Evolutionary conservation across 2,329 filamentous ascomycete genomes (phyloP).

Genomic region (Botrytis byssoidea): DNA sequence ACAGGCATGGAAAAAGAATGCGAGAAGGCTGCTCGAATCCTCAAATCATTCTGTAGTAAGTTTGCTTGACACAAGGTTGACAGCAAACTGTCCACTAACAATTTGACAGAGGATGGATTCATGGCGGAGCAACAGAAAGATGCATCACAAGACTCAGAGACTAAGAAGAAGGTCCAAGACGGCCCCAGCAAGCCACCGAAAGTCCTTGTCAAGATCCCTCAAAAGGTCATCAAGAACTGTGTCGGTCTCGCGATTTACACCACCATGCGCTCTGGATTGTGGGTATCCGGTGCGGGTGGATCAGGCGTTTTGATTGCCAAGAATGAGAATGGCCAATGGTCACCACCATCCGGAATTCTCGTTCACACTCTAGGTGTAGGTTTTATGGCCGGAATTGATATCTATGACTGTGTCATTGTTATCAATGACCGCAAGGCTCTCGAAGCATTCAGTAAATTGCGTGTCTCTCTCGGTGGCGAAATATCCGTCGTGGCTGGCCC

Average conservation of each 20-base stretch:
- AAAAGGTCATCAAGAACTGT: conserved; percentile 79
- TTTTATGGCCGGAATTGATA: conserved; percentile 87
- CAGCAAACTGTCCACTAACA: conserved; percentile 27
- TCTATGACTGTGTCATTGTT: conserved; percentile 92
- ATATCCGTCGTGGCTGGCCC: conserved; percentile 76
- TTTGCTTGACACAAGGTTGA: conserved; percentile 37
- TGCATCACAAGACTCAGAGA: conserved; percentile 14
- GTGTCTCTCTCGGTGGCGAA: conserved; percentile 79
- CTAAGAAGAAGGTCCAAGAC: conserved; percentile 46
- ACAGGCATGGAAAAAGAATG: conserved; percentile 83
- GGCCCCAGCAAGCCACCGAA: conserved; percentile 54
- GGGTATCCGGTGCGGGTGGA: conserved; percentile 85
- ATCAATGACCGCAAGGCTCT: conserved; percentile 85
- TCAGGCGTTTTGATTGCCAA: conserved; percentile 78
- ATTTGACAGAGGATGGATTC: conserved; percentile 60
- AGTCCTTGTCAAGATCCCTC: conserved; percentile 78
- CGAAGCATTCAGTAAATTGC: conserved; percentile 76
- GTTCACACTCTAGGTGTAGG: conserved; percentile 86
- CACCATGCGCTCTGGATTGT: conserved; percentile 87
- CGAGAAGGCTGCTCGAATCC: conserved; percentile 85
- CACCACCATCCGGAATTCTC: conserved; percentile 85
- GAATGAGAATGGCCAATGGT: conserved; percentile 85
- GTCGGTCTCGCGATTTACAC: conserved; percentile 91
- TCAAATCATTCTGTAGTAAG: conserved; percentile 87
- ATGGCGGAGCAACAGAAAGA: conserved; percentile 41